phyloP scores from a whole-genome alignment of 1,284 basidiomycete species.

The Ganoderma multipileum region DNA sequence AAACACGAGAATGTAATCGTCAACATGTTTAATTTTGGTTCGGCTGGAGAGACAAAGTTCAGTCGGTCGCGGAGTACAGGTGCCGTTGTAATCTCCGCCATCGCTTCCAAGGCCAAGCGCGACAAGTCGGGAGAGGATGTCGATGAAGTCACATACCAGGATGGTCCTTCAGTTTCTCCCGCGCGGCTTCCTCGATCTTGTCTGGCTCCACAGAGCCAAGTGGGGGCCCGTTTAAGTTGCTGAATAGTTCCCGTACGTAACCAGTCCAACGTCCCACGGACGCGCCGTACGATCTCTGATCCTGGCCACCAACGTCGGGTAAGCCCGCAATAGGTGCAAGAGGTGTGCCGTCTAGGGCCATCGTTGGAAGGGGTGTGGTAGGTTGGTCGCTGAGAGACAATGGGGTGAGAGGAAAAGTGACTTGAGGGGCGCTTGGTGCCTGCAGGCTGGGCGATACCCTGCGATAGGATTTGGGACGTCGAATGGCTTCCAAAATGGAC shows the following conservation, averaged over 20 bases:
- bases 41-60: neutral
- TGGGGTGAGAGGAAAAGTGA: neutral
- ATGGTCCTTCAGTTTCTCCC: conserved; percentile 48
- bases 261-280: conserved; percentile 36
- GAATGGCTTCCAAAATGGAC: neutral
- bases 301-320: neutral
- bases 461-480: neutral
- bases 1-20: neutral
- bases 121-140: neutral
- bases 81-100: neutral
- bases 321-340: neutral
- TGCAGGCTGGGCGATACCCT: neutral
- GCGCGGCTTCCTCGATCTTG: conserved; percentile 52
- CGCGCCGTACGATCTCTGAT: conserved; percentile 19
- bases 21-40: neutral
- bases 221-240: conserved; percentile 38
- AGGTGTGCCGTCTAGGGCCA: neutral
- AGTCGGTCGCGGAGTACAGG: neutral
- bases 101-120: neutral
- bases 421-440: neutral
- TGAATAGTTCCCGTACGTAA: conserved; percentile 39
- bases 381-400: neutral
- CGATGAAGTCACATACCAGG: conserved; percentile 39
- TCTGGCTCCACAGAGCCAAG: conserved; percentile 49
- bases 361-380: neutral